These are phyloP conservation scores for Cryphonectria parasitica DNA, from an alignment of 2,329 filamentous ascomycete genomes.

Conservation along the genomic window DNA sequence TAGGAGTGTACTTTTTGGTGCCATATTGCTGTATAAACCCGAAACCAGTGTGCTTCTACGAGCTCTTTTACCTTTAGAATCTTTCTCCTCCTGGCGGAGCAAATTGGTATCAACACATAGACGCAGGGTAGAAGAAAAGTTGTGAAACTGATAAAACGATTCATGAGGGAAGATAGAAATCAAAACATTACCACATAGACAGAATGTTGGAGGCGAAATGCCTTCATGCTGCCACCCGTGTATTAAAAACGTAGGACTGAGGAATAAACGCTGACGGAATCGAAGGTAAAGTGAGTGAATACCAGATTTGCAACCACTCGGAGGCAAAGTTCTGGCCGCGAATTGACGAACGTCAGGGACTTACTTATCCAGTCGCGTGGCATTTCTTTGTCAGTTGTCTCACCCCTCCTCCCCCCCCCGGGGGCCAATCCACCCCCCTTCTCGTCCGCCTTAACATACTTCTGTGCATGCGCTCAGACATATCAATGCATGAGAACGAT, in stretches of 20 bases:
- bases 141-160: too few species aligned
- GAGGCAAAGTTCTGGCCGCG: constrained; percentile 17
- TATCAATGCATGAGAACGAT: constrained; percentile 1
- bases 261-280: not conserved
- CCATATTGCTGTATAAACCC: not conserved
- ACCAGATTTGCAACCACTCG: constrained; percentile 6
- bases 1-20: not conserved
- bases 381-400: constrained; percentile 26
- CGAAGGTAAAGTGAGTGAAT: not conserved
- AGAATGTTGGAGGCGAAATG: not conserved
- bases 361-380: constrained; percentile 24
- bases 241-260: not conserved
- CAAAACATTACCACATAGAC: not conserved
- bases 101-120: not conserved
- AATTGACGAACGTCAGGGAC: constrained; percentile 14
- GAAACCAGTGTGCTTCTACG: not conserved
- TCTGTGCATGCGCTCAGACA: constrained; percentile 11
- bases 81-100: not conserved
- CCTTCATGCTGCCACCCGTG: not conserved
- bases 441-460: constrained; percentile 6
- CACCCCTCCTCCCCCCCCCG: constrained; percentile 11
- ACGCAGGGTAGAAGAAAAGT: not conserved
- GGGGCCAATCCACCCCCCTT: not conserved
- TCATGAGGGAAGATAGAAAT: not conserved
- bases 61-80: not conserved